Evolutionary conservation across 148 eudicot species (phyloP), one percentile per base, ranked within the genome.

Genomic region (Salicornia ramosissima): DNA sequence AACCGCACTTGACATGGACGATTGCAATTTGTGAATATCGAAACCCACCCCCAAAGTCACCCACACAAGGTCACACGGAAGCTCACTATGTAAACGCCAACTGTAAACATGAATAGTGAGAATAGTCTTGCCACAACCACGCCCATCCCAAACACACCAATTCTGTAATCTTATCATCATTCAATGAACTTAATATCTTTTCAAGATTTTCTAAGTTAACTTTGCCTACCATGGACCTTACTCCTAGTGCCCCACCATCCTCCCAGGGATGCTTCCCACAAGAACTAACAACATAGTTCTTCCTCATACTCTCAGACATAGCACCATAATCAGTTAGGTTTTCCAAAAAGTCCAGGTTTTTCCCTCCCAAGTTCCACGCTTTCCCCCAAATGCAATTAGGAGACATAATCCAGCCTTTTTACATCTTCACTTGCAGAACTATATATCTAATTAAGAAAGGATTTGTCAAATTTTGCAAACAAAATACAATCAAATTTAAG

Each of bases 141-240:
- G n/a, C 63, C 63, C 63, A 58, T 58, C 39, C 63, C 63, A 58
- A 30, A 54, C 58, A 58, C 22, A 5, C 39, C 63, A 58, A 58
- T 58, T 16, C 16, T 58, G 40, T 31, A 0, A 30, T 31, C 63
- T 58, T 58, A 58, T 58, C 63, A 6, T 58, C 40, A 0, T 16
- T 58, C 63, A 58, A 16, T 40, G 40, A 58, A 30, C 40, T 31
- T 10, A 58, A 3, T 0, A 58, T 58, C 22, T 16, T 30, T 58
- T 58, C 63, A 0, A 30, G 39, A 31, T 16, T 30, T 58, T 31
- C 3, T n/a, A 31, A 18, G 63, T 16, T 29, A 18, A 11, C 11
- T 58, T 58, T 31, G 22, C 63, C 63, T 16, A 58, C 39, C 39
- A 58, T 15, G 3, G 63, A 18, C 39, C 40, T 15, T 39, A 30